Evolutionary conservation across 176 grass and related monocot genomes (phyloP).

Genomic region (Ananas comosus): DNA sequence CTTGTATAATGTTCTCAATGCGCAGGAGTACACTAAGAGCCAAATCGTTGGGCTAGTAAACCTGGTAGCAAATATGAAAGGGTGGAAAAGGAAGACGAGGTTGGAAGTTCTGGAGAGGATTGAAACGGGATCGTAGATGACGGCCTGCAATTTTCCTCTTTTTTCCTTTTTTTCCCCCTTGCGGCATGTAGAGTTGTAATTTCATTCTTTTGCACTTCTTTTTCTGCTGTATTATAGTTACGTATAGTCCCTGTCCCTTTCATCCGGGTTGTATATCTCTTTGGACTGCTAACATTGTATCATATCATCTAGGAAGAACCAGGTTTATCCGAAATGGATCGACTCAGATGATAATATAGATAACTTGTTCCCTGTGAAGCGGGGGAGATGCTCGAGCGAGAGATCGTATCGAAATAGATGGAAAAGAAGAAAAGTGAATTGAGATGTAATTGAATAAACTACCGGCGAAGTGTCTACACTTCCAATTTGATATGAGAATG

Average conservation of each 20-base stretch:
- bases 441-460: background rate
- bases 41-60: constrained; percentile 82
- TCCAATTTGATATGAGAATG: background rate
- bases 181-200: constrained; percentile 54
- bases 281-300: constrained; percentile 32
- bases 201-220: constrained; percentile 1
- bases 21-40: constrained; percentile 77
- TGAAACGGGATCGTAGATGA: constrained; percentile 52
- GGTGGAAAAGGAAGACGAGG: constrained; percentile 89
- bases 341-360: background rate
- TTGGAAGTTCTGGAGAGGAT: constrained; percentile 83
- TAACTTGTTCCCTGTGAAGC: background rate
- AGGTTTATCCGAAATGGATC: constrained; percentile 18
- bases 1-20: background rate
- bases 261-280: constrained; percentile 41
- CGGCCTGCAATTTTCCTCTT: constrained; percentile 20
- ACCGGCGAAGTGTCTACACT: background rate
- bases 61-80: constrained; percentile 90
- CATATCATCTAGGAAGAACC: constrained; percentile 27
- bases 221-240: constrained; percentile 26
- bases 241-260: constrained; percentile 13
- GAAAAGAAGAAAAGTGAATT: background rate
- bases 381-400: too few relatives aligned
- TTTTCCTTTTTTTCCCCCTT: constrained; percentile 29
- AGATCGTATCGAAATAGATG: background rate